These are phyloP conservation scores for Erysimum cheiri DNA, from an alignment of 441 rosid genomes.

Conservation along the genomic window DNA sequence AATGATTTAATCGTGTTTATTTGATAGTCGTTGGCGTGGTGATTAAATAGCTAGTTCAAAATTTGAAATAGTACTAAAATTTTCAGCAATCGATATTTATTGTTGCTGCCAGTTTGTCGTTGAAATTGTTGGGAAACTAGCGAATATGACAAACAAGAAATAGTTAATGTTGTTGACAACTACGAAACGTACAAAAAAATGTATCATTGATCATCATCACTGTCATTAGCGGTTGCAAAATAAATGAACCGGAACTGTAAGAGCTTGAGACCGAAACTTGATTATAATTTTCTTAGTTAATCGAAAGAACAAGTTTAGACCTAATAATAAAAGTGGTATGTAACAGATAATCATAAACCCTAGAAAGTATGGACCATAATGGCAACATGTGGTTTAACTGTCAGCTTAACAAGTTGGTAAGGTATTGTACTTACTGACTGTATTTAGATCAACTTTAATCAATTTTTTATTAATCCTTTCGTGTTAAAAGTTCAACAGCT, in stretches of 20 bases:
- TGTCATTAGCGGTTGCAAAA: no score
- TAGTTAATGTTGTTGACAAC: no score
- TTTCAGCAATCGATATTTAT: no score
- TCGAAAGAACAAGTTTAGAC: background rate
- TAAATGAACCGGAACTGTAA: background rate
- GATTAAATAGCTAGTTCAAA: no score
- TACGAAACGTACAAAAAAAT: no score
- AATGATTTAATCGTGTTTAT: no score
- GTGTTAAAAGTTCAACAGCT: conserved; percentile 18
- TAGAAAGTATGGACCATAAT: conserved; percentile 42
- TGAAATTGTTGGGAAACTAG: no score
- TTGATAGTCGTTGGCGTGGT: no score
- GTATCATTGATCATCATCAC: no score
- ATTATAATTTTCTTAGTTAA: background rate
- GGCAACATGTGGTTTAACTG: conserved; percentile 45
- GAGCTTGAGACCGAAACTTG: background rate
- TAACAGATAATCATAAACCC: conserved; percentile 39
- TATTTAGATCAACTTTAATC: conserved; percentile 18
- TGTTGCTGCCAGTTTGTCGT: no score
- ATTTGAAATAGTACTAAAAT: no score
- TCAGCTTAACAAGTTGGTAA: conserved; percentile 38
- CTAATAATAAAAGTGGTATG: conserved; percentile 10
- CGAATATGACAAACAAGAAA: no score
- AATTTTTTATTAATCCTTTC: background rate
- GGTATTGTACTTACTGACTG: conserved; percentile 37